Evolutionary conservation across 495 filamentous ascomycete species (phyloP).

Genomic region (Penicillium argentinense): DNA sequence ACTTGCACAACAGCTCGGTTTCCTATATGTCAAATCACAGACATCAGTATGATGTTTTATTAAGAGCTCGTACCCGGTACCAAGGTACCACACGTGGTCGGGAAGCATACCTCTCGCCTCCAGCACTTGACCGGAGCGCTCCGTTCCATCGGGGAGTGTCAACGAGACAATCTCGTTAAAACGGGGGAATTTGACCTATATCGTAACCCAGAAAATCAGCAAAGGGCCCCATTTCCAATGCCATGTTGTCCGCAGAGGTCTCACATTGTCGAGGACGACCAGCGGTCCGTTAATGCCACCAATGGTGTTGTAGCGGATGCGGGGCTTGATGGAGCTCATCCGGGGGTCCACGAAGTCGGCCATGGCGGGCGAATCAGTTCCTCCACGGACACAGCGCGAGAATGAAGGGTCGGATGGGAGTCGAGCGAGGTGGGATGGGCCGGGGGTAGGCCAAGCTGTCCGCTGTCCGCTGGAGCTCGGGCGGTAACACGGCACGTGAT

Average conservation of each 20-base stretch:
- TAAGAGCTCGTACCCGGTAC: background rate
- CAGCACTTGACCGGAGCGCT: constrained; percentile 92
- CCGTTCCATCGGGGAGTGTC: constrained; percentile 91
- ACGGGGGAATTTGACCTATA: constrained; percentile 89
- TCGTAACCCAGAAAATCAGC: constrained; percentile 9
- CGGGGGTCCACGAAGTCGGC: constrained; percentile 68
- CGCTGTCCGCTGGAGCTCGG: constrained; percentile 24
- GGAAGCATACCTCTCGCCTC: constrained; percentile 81
- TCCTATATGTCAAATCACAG: constrained; percentile 48
- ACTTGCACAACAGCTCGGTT: constrained; percentile 91
- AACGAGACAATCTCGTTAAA: constrained; percentile 98
- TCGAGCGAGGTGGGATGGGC: constrained; percentile 20
- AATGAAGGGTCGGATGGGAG: constrained; percentile 14
- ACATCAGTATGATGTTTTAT: constrained; percentile 10
- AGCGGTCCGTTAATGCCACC: constrained; percentile 96
- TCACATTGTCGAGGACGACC: constrained; percentile 93
- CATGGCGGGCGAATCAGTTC: constrained; percentile 47
- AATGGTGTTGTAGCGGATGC: constrained; percentile 96
- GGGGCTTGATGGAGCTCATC: constrained; percentile 78
- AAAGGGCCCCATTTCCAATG: background rate
- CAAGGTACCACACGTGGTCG: background rate
- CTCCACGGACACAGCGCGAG: constrained; percentile 17
- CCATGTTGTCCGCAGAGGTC: constrained; percentile 14
- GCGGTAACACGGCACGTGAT: constrained; percentile 32
- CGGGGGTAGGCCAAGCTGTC: constrained; percentile 32